Base-by-base conservation (phyloP, 495 filamentous ascomycete species). In the Ramalina intermedia region DNA sequence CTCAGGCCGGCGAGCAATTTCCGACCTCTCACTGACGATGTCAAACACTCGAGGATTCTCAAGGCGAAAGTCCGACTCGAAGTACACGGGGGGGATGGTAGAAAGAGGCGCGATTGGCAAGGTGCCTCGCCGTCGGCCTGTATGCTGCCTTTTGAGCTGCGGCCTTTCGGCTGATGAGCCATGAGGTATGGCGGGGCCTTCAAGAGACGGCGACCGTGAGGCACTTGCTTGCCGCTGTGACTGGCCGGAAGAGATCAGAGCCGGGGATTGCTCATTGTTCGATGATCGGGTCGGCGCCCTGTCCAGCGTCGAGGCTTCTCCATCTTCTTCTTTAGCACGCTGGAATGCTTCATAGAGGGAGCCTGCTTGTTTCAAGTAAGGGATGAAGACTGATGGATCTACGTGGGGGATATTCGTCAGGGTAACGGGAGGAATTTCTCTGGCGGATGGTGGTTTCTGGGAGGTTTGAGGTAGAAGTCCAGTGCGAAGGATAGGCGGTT, bases 371-470 rank as follows among this genome's bases (percentile, higher is more conserved):
- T 79, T 71, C 3, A 99, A 67, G 60, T 96, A 99, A 2, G 82
- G 70, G 38, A 79, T 79, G 63, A 99, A 96, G 18, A 78, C 80
- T 48, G 81, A 76, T 0, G 77, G 59, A 14, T 96, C 86, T 29
- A 96, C 73, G 55, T 84, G 83, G 1, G 81, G 77, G 44, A 96
- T 88, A 49, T 93, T 94, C 5, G 90, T 89, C 47, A 99, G 69
- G 0, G 86, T 83, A 7, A 99, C 91, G 0, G 91, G 90, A 0
- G 91, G 88, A 42, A 99, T 99, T 62, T 99, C 91, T 66, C 77
- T 79, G 6, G 89, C 70, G n/a, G 85, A 88, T 0, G 91, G 91
- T 6, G 85, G 80, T 49, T 81, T 88, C 56, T 87, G 86, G 51
- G 77, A 79, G 6, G 77, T 65, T 60, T 91, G 82, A 2, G 87